These are phyloP conservation scores for Cryptococcus sp. DNA, from an alignment of 1,284 basidiomycete species.

Conservation along the genomic window DNA sequence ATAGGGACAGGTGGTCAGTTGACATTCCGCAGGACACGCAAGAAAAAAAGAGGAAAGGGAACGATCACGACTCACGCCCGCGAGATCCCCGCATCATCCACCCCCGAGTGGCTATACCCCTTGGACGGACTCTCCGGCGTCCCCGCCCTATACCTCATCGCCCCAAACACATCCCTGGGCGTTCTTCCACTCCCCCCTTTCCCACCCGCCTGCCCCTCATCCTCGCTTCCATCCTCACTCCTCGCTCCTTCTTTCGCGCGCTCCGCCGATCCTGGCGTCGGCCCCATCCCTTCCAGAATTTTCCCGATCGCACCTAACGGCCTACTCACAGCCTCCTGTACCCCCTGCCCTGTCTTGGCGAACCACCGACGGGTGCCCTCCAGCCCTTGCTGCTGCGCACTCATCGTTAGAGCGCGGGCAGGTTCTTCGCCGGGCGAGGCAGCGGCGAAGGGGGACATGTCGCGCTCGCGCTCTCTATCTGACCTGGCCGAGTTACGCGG, in stretches of 20 bases:
- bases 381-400: conserved; percentile 60
- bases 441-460: conserved; percentile 39
- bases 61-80: conserved; percentile 33
- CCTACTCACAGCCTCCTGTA: conserved; percentile 66
- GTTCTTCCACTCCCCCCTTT: background rate
- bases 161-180: conserved; percentile 16
- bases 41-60: background rate
- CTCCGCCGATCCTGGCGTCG: conserved; percentile 50
- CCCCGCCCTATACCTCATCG: conserved; percentile 8
- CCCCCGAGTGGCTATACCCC: conserved; percentile 7
- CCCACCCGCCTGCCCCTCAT: background rate
- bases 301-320: conserved; percentile 80
- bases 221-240: conserved; percentile 6
- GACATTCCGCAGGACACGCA: background rate
- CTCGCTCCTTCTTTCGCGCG: conserved; percentile 24
- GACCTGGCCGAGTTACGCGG: background rate
- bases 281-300: conserved; percentile 62
- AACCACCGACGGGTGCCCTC: conserved; percentile 72
- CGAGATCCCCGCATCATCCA: conserved; percentile 10
- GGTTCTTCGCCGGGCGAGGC: conserved; percentile 69
- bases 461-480: background rate
- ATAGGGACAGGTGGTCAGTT: background rate
- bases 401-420: conserved; percentile 68
- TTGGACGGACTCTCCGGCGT: conserved; percentile 21
- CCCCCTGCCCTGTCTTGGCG: conserved; percentile 73